Base-by-base conservation (phyloP, 495 filamentous ascomycete genomes). In the Hypoxylon crocopeplum region DNA sequence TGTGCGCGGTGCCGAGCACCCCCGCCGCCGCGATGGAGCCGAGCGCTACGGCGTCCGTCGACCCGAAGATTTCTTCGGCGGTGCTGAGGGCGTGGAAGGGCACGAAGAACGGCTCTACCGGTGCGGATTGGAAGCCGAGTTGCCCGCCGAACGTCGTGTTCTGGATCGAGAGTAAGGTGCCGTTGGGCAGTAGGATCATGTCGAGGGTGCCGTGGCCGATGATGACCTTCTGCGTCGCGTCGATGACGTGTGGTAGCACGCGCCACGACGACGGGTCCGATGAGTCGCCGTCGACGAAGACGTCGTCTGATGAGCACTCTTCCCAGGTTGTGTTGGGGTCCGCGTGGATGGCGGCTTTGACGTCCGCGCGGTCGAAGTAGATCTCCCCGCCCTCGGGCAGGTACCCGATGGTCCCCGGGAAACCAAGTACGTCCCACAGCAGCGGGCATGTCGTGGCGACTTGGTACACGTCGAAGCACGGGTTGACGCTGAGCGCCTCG, bases 81-180 rank as follows among this genome's bases (percentile, higher is more conserved):
- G 64, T 63, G 29, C 50, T 57, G 17, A 71, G 62, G 24, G 47
- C 72, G 42, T 88, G 85, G 53, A 85, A 88, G 0, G 89, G 89
- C 3, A 91, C 84, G 56, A 85, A 86, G 48, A 93, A 80, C 1
- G 83, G 79, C 37, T 81, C 83, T 1, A 67, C 54, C 0, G 89
- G 88, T 1, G 74, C 67, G 2, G 64, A 60, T 20, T 84, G 79
- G 76, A 95, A 95, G 0, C 90, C 90, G 39, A 88, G 84, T 7
- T 69, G 57, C 0, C 90, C 90, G 48, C 83, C 82, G 87, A 88
- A 93, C 0, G 88, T 95, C 83, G 93, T 90, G 71, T 93, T 93
- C 65, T 95, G 90, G 52, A 93, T 91, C 20, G 83, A 82, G 7
- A 89, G 76, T 1, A 95, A 77, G 0, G 87, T 85, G 12, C 88